Evolutionary conservation across 78 protist species (phyloP).

Genomic region (Bigelowiella natans): DNA sequence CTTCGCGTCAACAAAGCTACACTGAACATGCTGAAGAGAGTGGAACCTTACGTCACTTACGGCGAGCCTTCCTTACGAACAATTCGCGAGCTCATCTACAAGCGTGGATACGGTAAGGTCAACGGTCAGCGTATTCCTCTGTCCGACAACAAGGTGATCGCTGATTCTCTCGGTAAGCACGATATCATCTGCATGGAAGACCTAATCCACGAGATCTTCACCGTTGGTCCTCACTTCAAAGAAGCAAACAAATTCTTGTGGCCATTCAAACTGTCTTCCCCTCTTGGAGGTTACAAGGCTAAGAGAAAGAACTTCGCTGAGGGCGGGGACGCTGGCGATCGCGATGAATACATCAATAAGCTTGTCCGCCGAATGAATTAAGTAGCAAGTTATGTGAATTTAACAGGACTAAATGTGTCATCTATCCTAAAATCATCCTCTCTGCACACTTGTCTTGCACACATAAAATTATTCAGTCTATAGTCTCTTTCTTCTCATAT

Average conservation of each 20-base stretch:
- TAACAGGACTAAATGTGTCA: no score
- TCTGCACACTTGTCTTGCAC: no score
- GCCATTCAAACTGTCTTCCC: slow-evolving; percentile 93
- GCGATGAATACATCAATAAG: slow-evolving; percentile 80
- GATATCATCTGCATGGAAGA: slow-evolving; percentile 95
- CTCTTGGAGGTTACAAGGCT: background rate
- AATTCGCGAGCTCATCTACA: slow-evolving; percentile 89
- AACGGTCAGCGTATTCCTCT: slow-evolving; percentile 78
- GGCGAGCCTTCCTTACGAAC: slow-evolving; percentile 92
- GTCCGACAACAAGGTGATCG: slow-evolving; percentile 79
- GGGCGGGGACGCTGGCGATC: slow-evolving; percentile 98
- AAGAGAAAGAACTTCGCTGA: slow-evolving; percentile 86
- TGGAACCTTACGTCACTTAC: slow-evolving; percentile 93
- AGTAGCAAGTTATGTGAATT: no score
- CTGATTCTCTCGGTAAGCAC: slow-evolving; percentile 61
- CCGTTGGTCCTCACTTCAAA: slow-evolving; percentile 90
- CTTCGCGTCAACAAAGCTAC: slow-evolving; percentile 94
- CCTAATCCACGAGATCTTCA: slow-evolving; percentile 95
- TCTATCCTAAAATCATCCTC: no score
- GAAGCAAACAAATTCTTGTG: slow-evolving; percentile 86
- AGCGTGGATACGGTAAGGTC: slow-evolving; percentile 93
- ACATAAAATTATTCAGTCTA: no score
- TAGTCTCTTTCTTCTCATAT: no score
- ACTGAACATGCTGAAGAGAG: slow-evolving; percentile 85
- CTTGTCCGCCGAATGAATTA: slow-evolving; percentile 60